phyloP scores from a whole-genome alignment of 2,329 filamentous ascomycete genomes.

The Epicoccum sorghinum region DNA sequence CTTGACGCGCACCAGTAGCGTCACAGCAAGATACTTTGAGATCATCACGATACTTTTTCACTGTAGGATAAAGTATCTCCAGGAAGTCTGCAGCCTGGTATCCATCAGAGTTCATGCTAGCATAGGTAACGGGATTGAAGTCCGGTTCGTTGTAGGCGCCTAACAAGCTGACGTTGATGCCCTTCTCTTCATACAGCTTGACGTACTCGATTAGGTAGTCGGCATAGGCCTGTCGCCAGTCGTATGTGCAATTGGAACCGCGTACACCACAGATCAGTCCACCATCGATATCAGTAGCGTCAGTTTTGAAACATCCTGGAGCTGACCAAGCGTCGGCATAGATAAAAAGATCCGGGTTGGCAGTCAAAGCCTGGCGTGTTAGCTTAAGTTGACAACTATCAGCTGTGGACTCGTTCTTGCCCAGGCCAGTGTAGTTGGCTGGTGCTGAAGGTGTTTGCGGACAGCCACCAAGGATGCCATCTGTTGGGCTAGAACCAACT shows the following conservation, averaged over 20 bases:
- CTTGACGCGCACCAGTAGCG: not conserved
- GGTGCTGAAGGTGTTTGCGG: not conserved
- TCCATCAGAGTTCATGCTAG: not conserved
- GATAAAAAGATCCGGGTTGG: not conserved
- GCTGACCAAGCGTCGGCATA: not conserved
- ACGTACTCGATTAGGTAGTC: not conserved
- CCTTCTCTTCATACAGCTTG: not conserved
- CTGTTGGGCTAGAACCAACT: not conserved
- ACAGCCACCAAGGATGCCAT: not conserved
- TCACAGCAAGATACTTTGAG: not conserved
- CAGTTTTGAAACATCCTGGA: not conserved
- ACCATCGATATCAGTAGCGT: not conserved
- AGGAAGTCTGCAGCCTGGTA: not conserved
- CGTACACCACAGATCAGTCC: not conserved
- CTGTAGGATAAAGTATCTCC: not conserved
- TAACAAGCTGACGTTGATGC: not conserved
- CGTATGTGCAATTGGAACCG: not conserved
- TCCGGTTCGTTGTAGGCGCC: constrained; percentile 1
- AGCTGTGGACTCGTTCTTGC: not conserved
- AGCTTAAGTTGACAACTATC: not conserved
- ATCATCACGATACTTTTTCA: not conserved
- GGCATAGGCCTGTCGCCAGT: not conserved
- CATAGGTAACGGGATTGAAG: not conserved
- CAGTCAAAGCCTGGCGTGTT: not conserved
- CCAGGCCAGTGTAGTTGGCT: not conserved